A percentile compares a stretch with the other conserved stretches of the same genome.
These are phyloP conservation scores for Aspergillus neotritici DNA, from an alignment of 2,329 filamentous ascomycete genomes.

Conservation along the genomic window DNA sequence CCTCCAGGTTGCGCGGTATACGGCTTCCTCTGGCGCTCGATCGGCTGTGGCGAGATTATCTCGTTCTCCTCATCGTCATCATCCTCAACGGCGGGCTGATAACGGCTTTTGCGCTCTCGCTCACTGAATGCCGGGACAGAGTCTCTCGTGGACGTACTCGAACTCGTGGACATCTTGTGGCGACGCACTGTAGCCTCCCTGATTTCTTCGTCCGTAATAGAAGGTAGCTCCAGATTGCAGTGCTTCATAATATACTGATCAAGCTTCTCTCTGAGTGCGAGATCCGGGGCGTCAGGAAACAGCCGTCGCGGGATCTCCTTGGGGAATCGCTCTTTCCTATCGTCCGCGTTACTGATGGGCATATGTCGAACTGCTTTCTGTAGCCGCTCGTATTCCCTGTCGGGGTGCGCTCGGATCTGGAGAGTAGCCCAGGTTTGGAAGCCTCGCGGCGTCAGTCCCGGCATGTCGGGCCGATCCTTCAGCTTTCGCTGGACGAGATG, in stretches of 20 bases:
- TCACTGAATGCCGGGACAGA: constrained; percentile 25
- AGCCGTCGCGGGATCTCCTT: constrained; percentile 70
- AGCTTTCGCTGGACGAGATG: constrained; percentile 57
- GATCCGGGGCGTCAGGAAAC: constrained; percentile 58
- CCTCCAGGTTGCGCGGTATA: constrained; percentile 56
- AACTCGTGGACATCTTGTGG: constrained; percentile 19
- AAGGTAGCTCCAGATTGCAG: constrained; percentile 44
- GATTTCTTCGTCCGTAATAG: constrained; percentile 33
- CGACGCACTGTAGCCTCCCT: constrained; percentile 25
- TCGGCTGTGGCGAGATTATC: constrained; percentile 42
- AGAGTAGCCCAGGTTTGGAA: constrained; percentile 67
- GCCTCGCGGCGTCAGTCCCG: constrained; percentile 61
- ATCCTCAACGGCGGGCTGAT: constrained; percentile 30
- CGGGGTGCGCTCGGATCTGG: constrained; percentile 69
- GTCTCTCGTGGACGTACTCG: constrained; percentile 14
- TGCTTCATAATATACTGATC: constrained; percentile 55
- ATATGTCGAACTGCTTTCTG: constrained; percentile 62
- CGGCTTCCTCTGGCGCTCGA: constrained; percentile 62
- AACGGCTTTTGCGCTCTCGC: constrained; percentile 39
- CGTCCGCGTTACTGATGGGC: constrained; percentile 62
- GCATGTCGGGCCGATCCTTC: constrained; percentile 53
- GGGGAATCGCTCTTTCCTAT: constrained; percentile 67
- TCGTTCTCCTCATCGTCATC: constrained; percentile 40
- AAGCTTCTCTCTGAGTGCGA: constrained; percentile 54
- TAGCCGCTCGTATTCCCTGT: constrained; percentile 66